These are phyloP conservation scores for Thymus quinquecostatus DNA, from an alignment of 257 asterid species.

Conservation along the genomic window DNA sequence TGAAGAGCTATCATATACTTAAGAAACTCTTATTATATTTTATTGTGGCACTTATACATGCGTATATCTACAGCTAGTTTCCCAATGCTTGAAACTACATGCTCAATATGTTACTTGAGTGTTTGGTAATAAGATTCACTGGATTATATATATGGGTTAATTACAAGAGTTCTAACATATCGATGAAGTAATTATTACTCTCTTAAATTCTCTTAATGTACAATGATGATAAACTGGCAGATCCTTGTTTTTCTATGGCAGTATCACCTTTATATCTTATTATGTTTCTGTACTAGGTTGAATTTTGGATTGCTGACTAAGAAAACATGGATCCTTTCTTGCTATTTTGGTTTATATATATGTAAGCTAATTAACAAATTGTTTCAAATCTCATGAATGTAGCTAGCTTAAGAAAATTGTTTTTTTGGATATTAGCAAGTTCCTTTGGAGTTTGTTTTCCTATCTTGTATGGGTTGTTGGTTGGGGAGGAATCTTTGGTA, in stretches of 20 bases:
- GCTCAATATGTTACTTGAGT: background rate
- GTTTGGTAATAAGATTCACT: background rate
- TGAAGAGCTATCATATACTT: background rate
- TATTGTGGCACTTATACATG: background rate
- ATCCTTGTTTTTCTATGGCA: background rate
- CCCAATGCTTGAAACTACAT: background rate
- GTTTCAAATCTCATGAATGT: no score
- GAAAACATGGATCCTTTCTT: background rate
- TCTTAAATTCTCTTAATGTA: background rate
- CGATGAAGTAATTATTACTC: no score
- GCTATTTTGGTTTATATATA: no score
- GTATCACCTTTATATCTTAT: background rate
- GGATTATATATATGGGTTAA: background rate
- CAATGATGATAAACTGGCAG: background rate
- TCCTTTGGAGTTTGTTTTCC: background rate
- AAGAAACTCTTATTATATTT: background rate
- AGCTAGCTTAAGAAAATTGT: no score
- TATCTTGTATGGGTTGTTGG: background rate
- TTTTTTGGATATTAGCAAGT: no score
- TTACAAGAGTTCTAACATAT: background rate
- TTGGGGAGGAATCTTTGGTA: background rate
- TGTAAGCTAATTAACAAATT: no score
- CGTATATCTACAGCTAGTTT: background rate
- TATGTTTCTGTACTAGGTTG: background rate
- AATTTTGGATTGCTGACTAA: background rate